phyloP scores from a whole-genome alignment of 257 asterid genomes.

The Leptodermis oblonga region DNA sequence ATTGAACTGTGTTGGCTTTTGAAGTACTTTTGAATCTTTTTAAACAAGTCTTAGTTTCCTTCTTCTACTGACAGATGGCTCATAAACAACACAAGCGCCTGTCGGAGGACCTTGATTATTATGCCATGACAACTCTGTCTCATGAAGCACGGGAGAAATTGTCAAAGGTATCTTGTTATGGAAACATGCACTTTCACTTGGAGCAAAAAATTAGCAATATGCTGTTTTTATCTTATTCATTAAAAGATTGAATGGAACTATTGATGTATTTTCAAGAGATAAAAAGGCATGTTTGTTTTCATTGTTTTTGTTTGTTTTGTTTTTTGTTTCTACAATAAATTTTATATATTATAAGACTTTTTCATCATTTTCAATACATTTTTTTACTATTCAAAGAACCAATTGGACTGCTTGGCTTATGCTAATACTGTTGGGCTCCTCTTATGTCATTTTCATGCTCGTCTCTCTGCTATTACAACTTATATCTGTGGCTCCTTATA shows the following conservation, averaged over 20 bases:
- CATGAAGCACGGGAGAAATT: constrained; percentile 94
- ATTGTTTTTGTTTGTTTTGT: too few relatives aligned
- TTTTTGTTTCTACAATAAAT: too few relatives aligned
- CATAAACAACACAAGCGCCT: constrained; percentile 79
- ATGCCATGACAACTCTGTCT: constrained; percentile 71
- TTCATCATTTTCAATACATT: too few relatives aligned
- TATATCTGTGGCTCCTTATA: not conserved
- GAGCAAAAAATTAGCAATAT: not conserved
- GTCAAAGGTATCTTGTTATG: constrained; percentile 63
- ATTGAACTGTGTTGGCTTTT: not conserved
- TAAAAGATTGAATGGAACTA: not conserved
- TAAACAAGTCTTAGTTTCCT: not conserved
- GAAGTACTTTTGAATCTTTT: not conserved
- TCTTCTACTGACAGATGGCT: constrained; percentile 60
- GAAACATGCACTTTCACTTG: not conserved
- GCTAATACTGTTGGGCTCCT: not conserved
- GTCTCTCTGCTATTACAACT: not conserved
- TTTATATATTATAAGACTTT: too few relatives aligned
- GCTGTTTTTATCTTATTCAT: not conserved
- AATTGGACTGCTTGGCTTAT: not conserved
- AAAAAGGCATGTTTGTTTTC: too few relatives aligned
- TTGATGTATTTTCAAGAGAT: not conserved
- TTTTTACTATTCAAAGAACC: too few relatives aligned
- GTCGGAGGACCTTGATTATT: constrained; percentile 73
- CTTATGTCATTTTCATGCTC: not conserved